Evolutionary conservation across 345 rosid genomes (phyloP), one percentile per base, ranked within the genome.

Genomic region (Ceriops tagal): DNA sequence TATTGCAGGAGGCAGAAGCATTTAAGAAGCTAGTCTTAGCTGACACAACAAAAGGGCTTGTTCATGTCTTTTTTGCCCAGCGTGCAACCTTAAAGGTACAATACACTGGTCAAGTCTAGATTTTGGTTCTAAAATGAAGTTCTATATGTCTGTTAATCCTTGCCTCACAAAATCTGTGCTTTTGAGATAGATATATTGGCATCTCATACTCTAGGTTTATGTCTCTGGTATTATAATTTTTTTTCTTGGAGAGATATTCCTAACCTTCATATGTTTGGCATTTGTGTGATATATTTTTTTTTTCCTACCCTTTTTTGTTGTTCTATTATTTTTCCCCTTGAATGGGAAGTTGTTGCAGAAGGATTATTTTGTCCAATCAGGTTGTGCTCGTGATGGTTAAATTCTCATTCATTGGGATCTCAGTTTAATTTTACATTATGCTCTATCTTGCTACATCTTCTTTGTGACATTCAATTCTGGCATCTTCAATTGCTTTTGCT

Each of bases 1-100:
- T 70, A 15, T 70, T 79, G 81, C 90, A 93, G 98, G 98, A 93
- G 79, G 88, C 89, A 71, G 85, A 85, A 80, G 89, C 85, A 37
- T 93, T 89, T 68, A 88, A 86, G 69, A 79, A 91, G 35, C 62
- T 93, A 70, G 88, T 91, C 53, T 27, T 89, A 67, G 81, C 92
- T 53, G 93, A 83, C 62, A 91, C 98, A 35, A 72, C 96, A 22
- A 89, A 81, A 73, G 89, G 88, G 70, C 97, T 93, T 82, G 89
- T 93, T 80, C 97, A 93, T 82, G 80, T 80, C 58, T 93, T 88
- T 81, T 86, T 93, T 28, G 95, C 97, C 56, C 97, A 93, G 68
- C 92, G 96, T 76, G 81, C 88, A 58, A 84, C 93, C 64, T 81
- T 95, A 53, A 93, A 91, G 92, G 98, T 93, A 75, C 49, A 71